Base-by-base conservation (phyloP, 208 protist genomes). In the Herpetomonas samuelpessoai region DNA sequence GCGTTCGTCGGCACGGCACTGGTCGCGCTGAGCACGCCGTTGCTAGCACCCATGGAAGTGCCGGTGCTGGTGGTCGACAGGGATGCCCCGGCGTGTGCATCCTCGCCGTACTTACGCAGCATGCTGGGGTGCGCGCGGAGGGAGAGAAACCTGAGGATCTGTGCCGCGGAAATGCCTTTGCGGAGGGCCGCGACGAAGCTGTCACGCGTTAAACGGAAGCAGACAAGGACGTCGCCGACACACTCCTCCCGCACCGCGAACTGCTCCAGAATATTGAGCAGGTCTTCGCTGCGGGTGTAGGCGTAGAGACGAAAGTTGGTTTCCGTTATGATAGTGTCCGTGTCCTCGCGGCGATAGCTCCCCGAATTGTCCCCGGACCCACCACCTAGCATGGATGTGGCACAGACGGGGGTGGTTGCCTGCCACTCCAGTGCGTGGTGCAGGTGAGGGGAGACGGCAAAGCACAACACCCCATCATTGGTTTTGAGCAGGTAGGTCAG, bases 281-380 rank as follows among this genome's bases (percentile, higher is more conserved):
- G 65, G 22, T 91, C 84, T 22, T 60, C 44, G 60, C 88, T 88
- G 35, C 56, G 52, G 2, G 86, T 91, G 75, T 96, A 96, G 27
- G 83, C 91, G 71, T 93, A 96, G 18, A 96, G 78, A 1, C 91
- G 75, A 64, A 94, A 96, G 65, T 96, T 96, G 18, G 91, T 93
- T 58, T 96, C 87, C 19, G 91, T 94, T 48, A 96, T 88, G 61
- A 96, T 93, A n/a, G 85, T 92, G 67, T 96, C 91, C 16, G 76
- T 73, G 54, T 96, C 91, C 68, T 96, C 91, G 18, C 81, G 73
- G 9, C 87, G 84, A 19, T 26, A 92, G 50, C 14, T 51, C 24
- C 0, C 26, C 53, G 10, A 0, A n/a, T n/a, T n/a, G 19, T 14
- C 22, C n/a, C 55, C 38, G 35, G 46, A 47, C 2, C 41, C 27